These are phyloP conservation scores for Phytophthora palmivora DNA, from an alignment of 352 stramenopile genomes.

Conservation along the genomic window DNA sequence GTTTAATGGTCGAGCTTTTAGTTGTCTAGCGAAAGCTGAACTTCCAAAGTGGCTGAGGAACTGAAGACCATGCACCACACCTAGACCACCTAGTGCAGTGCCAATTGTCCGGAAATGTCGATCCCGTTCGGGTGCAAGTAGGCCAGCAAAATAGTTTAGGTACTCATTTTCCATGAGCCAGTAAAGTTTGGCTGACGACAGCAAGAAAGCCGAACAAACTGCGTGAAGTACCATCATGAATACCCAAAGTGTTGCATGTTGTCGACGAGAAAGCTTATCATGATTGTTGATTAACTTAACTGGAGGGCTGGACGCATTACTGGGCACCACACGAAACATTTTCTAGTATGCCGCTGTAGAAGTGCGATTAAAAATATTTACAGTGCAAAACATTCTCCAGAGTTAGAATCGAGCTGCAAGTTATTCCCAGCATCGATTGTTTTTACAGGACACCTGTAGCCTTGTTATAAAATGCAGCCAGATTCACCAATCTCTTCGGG, in stretches of 20 bases:
- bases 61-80: constrained; percentile 13
- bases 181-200: constrained; percentile 27
- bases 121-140: constrained; percentile 25
- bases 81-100: constrained; percentile 17
- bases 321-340: constrained; percentile 5
- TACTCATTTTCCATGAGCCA: constrained; percentile 45
- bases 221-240: constrained; percentile 22
- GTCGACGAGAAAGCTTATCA: constrained; percentile 9
- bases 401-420: too few relatives aligned
- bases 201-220: constrained; percentile 32
- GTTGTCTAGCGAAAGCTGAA: constrained; percentile 1
- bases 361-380: too few relatives aligned
- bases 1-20: constrained; percentile 1
- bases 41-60: constrained; percentile 11
- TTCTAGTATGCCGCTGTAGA: background rate
- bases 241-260: constrained; percentile 17
- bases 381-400: too few relatives aligned
- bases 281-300: constrained; percentile 5
- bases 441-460: too few relatives aligned
- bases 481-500: too few relatives aligned
- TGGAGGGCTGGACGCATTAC: background rate
- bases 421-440: too few relatives aligned
- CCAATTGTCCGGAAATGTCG: constrained; percentile 32
- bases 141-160: constrained; percentile 42
- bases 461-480: too few relatives aligned